Evolutionary conservation across 2,329 filamentous ascomycete species (phyloP).

Genomic region (Verticillium dahliae): DNA sequence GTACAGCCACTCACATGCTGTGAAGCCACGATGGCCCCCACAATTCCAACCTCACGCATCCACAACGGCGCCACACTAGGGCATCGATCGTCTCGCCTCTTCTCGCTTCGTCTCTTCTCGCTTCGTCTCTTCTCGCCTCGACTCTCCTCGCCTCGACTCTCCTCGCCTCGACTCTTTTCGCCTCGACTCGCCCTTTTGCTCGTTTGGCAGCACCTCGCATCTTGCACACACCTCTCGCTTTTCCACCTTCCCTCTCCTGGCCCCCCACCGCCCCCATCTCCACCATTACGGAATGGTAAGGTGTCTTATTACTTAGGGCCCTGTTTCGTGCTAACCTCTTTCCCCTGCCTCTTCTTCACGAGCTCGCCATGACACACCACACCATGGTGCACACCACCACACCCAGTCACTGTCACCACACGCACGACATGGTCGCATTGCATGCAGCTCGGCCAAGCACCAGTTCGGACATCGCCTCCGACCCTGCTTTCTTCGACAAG

Average conservation of each 20-base stretch:
- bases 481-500: neutral
- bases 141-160: too few species aligned
- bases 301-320: too few species aligned
- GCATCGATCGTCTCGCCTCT: neutral
- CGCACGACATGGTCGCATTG: neutral
- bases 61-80: neutral
- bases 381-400: neutral
- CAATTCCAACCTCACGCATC: neutral
- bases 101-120: too few species aligned
- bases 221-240: too few species aligned
- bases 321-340: too few species aligned
- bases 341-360: neutral
- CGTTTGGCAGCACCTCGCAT: too few species aligned
- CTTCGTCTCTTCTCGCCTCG: too few species aligned
- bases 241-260: neutral
- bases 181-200: too few species aligned
- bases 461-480: neutral
- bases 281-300: neutral
- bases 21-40: neutral
- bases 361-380: neutral
- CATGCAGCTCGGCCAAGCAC: neutral
- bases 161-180: too few species aligned
- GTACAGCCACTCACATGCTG: neutral
- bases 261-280: neutral
- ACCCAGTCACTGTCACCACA: neutral